Conservation (phyloP, 2,329 filamentous ascomycete genomes). For the Penicillium sp. region DNA sequence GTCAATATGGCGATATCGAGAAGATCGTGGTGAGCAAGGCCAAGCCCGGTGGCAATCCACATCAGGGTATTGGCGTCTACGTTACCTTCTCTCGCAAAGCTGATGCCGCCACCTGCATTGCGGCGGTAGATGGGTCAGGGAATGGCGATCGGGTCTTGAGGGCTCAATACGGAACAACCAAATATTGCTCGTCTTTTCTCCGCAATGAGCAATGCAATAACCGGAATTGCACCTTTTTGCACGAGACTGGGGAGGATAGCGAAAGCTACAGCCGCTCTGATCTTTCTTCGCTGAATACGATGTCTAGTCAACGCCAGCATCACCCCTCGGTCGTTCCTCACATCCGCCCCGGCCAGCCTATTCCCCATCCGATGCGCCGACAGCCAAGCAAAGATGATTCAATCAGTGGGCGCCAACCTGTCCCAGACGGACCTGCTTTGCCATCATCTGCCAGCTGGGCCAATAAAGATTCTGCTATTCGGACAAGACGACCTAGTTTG, state of each 20-base stretch:
- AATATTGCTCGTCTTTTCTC: slow-evolving; percentile 96
- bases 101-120: slow-evolving; percentile 84
- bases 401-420: slow-evolving; percentile 51
- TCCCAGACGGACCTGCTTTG: slow-evolving; percentile 78
- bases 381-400: slow-evolving; percentile 70
- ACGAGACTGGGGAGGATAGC: slow-evolving; percentile 96
- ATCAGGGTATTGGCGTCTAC: slow-evolving; percentile 90
- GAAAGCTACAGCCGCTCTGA: slow-evolving; percentile 95
- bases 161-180: slow-evolving; percentile 80
- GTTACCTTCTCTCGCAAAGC: slow-evolving; percentile 94
- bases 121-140: slow-evolving; percentile 82
- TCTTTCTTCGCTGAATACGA: slow-evolving; percentile 87
- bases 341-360: slow-evolving; percentile 48
- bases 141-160: slow-evolving; percentile 81
- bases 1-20: slow-evolving; percentile 95
- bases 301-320: slow-evolving; percentile 68
- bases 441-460: slow-evolving; percentile 95
- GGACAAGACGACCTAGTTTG: slow-evolving; percentile 64
- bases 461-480: slow-evolving; percentile 57
- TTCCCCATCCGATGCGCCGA: slow-evolving; percentile 59
- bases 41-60: slow-evolving; percentile 63
- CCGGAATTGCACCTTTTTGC: slow-evolving; percentile 93
- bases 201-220: slow-evolving; percentile 93
- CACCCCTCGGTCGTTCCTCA: slow-evolving; percentile 46
- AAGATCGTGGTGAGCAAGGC: slow-evolving; percentile 98